phyloP scores from a whole-genome alignment of 2,329 filamentous ascomycete genomes.

The Fusarium sp. region DNA sequence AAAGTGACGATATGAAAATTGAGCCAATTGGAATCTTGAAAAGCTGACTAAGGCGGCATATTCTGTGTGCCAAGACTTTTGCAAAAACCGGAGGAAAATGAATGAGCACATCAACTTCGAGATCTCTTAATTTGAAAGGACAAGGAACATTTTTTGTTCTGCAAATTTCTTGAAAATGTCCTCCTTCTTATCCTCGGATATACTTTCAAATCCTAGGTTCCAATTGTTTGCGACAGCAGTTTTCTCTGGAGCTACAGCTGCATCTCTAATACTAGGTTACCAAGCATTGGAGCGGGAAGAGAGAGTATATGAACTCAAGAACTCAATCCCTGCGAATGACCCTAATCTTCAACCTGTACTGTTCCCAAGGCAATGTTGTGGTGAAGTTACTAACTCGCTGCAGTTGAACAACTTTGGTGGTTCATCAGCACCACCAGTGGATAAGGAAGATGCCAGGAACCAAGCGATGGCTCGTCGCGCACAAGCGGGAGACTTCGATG shows the following conservation, averaged over 20 bases:
- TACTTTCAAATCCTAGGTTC: conserved; percentile 59
- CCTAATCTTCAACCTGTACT: conserved; percentile 40
- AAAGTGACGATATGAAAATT: conserved; percentile 27
- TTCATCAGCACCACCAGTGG: conserved; percentile 59
- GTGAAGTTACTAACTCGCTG: conserved; percentile 29
- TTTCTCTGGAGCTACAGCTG: conserved; percentile 70
- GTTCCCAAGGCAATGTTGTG: neutral
- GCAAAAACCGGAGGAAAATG: conserved; percentile 15
- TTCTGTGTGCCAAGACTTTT: conserved; percentile 18
- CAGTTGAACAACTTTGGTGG: conserved; percentile 73
- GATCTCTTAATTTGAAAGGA: conserved; percentile 4
- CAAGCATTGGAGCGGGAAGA: conserved; percentile 69
- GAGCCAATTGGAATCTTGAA: conserved; percentile 26
- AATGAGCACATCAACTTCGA: conserved; percentile 9
- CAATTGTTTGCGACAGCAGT: conserved; percentile 80
- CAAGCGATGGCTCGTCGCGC: conserved; percentile 69
- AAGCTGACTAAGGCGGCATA: conserved; percentile 38
- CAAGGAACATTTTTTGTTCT: conserved; percentile 2
- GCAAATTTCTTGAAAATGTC: conserved; percentile 52
- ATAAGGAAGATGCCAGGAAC: conserved; percentile 72
- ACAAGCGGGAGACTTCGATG: conserved; percentile 72
- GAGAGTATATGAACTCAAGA: conserved; percentile 68
- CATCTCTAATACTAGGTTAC: conserved; percentile 70
- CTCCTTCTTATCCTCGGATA: conserved; percentile 57
- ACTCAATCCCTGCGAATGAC: conserved; percentile 63